Percentiles rank a stretch among this genome's conserved stretches.
These are phyloP conservation scores for Aspergillus tubingensis DNA, from an alignment of 2,329 filamentous ascomycete species.

Conservation along the genomic window DNA sequence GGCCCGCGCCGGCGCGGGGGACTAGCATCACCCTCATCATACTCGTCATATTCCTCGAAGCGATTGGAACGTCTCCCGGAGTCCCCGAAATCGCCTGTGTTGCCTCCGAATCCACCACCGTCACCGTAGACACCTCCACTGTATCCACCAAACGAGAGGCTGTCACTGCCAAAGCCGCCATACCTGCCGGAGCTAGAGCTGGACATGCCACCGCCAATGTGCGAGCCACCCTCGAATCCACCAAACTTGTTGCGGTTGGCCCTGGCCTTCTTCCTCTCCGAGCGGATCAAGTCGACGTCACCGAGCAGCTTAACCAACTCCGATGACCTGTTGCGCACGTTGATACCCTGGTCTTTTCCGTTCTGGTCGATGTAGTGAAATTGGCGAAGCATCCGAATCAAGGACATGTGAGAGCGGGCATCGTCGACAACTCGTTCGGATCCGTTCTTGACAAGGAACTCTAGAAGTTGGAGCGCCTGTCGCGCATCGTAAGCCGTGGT, in stretches of 20 bases:
- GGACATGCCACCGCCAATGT: constrained; percentile 58
- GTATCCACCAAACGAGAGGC: constrained; percentile 64
- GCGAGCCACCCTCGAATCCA: constrained; percentile 81
- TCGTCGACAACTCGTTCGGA: constrained; percentile 98
- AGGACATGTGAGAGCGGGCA: constrained; percentile 88
- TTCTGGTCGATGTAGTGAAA: constrained; percentile 97
- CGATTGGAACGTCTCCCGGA: constrained; percentile 64
- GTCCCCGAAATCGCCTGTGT: constrained; percentile 70
- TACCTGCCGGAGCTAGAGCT: constrained; percentile 60
- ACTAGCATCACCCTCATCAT: constrained; percentile 70
- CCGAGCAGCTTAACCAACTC: constrained; percentile 90
- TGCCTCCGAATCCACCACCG: constrained; percentile 87
- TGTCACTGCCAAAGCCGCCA: constrained; percentile 88
- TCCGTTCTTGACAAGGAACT: constrained; percentile 97
- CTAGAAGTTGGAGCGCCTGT: constrained; percentile 81
- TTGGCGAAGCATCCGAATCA: constrained; percentile 96
- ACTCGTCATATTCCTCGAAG: constrained; percentile 98
- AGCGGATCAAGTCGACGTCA: constrained; percentile 61
- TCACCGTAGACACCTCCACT: constrained; percentile 87
- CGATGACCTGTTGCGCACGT: constrained; percentile 94
- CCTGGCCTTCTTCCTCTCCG: constrained; percentile 82
- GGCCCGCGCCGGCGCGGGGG: constrained; percentile 57
- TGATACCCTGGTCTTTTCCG: constrained; percentile 97
- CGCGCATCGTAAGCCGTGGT: not conserved
- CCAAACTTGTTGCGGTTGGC: constrained; percentile 91